phyloP scores from a whole-genome alignment of 306 rosid genomes.

The Malus asiatica region DNA sequence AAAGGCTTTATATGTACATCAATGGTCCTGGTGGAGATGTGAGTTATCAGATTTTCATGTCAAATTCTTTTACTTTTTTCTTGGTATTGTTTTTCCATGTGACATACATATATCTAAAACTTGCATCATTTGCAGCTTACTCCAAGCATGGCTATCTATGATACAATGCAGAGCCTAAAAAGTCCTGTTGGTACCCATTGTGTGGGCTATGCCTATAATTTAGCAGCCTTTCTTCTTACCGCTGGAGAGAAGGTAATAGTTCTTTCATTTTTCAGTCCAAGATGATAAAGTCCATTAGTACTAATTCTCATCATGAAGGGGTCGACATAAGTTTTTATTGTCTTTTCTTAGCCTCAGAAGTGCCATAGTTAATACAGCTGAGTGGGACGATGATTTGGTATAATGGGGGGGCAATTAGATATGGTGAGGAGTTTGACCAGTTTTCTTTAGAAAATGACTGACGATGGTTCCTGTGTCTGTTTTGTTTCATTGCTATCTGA shows the following conservation, averaged over 20 bases:
- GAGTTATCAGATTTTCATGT: slow-evolving; percentile 29
- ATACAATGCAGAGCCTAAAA: slow-evolving; percentile 86
- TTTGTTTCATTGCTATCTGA: background rate
- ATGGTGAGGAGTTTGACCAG: background rate
- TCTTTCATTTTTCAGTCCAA: background rate
- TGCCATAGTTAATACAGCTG: background rate
- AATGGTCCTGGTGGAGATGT: slow-evolving; percentile 98
- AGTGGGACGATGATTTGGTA: background rate
- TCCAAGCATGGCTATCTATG: slow-evolving; percentile 81
- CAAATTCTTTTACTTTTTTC: slow-evolving; percentile 11
- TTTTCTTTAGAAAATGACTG: background rate
- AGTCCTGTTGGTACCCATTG: slow-evolving; percentile 82
- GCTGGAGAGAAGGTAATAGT: slow-evolving; percentile 83
- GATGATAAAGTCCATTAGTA: background rate
- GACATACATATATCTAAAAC: slow-evolving; percentile 6
- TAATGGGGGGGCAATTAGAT: background rate
- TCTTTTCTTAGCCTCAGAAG: background rate
- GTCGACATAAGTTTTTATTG: background rate
- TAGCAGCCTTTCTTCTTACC: slow-evolving; percentile 79
- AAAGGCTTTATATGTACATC: slow-evolving; percentile 67
- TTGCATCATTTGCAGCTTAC: slow-evolving; percentile 66
- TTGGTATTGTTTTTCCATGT: slow-evolving; percentile 1
- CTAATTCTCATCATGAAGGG: background rate
- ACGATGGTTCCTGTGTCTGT: background rate
- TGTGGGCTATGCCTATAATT: slow-evolving; percentile 70